A percentile compares a stretch with the other conserved stretches of the same genome.
Conservation (phyloP, 2,329 filamentous ascomycete genomes). For the Colletotrichum eleusines region DNA sequence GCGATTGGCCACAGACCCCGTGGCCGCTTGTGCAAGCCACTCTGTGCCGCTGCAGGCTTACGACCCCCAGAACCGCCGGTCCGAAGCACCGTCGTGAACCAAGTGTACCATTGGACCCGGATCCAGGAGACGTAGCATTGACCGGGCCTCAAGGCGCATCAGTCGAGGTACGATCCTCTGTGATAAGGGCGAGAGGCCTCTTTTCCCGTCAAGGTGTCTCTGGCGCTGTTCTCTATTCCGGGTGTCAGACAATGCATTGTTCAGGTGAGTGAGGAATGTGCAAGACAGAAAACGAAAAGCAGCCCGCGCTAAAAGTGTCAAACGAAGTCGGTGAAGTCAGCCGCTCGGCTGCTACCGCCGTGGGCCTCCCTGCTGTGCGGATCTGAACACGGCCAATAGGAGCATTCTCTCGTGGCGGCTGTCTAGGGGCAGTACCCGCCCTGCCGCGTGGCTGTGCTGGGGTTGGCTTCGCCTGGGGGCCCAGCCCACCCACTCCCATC, state of each 20-base stretch:
- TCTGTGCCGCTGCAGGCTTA: not conserved
- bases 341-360: conserved; percentile 30
- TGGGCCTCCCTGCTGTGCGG: not conserved
- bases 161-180: not conserved
- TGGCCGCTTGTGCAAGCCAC: not conserved
- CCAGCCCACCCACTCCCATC: conserved; percentile 1
- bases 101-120: too few species aligned
- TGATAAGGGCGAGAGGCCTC: conserved; percentile 2
- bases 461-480: conserved; percentile 10
- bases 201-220: not conserved
- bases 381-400: not conserved
- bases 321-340: conserved; percentile 13
- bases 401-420: conserved; percentile 6
- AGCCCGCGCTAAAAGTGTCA: not conserved
- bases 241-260: not conserved
- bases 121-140: not conserved
- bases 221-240: not conserved
- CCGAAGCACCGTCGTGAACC: too few species aligned
- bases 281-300: not conserved
- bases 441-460: conserved; percentile 33
- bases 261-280: not conserved
- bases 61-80: not conserved
- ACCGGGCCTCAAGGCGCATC: not conserved
- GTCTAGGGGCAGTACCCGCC: conserved; percentile 10
- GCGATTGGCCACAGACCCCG: not conserved